Percentiles rank a stretch among this genome's conserved stretches.
These are phyloP conservation scores for Alternaria postmessia DNA, from an alignment of 2,329 filamentous ascomycete species.

Conservation along the genomic window DNA sequence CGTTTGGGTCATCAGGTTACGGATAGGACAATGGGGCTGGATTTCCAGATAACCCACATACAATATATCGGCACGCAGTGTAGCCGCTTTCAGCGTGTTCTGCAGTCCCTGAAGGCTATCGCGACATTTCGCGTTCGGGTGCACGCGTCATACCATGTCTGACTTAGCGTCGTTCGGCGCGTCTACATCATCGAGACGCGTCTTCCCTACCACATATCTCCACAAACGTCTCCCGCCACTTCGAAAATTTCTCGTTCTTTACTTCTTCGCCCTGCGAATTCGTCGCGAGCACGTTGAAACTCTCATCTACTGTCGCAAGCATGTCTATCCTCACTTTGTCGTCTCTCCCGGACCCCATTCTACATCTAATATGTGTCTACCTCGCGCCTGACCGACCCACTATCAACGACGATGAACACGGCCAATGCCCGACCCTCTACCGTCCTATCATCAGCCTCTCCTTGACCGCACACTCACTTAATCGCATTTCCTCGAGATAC, in stretches of 20 bases:
- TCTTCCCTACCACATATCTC: not conserved
- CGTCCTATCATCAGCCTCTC: constrained; percentile 16
- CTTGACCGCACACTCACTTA: constrained; percentile 9
- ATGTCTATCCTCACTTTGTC: constrained; percentile 5
- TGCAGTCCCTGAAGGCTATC: not conserved
- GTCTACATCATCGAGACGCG: constrained; percentile 21
- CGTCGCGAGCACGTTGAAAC: not conserved
- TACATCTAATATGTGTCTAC: constrained; percentile 15
- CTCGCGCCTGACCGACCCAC: constrained; percentile 10
- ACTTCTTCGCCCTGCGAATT: not conserved
- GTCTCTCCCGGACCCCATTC: constrained; percentile 12
- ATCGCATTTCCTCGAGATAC: constrained; percentile 11
- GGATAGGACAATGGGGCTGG: not conserved
- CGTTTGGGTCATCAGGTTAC: constrained; percentile 16
- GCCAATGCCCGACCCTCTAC: constrained; percentile 10
- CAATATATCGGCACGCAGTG: not conserved
- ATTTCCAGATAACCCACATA: not conserved
- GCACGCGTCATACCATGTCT: not conserved
- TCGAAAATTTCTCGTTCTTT: not conserved
- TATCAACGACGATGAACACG: constrained; percentile 11
- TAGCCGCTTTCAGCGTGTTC: not conserved
- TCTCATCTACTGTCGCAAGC: not conserved
- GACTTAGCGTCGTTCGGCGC: constrained; percentile 14
- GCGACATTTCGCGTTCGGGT: not conserved
- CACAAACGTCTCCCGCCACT: constrained; percentile 1